These are phyloP conservation scores for Backusella macrospora DNA, from an alignment of 192 early-diverging fungal species.

Conservation along the genomic window DNA sequence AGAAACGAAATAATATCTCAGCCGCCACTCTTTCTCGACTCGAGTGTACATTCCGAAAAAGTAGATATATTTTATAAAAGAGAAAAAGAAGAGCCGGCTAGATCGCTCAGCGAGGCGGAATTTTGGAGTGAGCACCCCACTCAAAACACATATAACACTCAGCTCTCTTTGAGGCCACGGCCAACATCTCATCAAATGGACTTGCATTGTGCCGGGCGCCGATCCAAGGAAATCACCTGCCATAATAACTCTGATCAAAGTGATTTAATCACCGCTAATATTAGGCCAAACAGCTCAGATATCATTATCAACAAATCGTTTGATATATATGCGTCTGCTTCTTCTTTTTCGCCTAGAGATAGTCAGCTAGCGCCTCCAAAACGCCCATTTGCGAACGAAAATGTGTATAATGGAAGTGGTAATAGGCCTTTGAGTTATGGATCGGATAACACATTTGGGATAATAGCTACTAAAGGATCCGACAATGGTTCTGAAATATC, in stretches of 20 bases:
- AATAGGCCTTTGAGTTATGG: slow-evolving; percentile 12
- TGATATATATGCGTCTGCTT: not conserved
- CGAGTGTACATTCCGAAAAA: not conserved
- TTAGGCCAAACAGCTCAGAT: not conserved
- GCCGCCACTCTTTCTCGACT: not conserved
- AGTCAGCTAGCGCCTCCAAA: not conserved
- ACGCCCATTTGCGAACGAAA: slow-evolving; percentile 2
- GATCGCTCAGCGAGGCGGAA: not conserved
- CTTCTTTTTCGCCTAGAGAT: not conserved
- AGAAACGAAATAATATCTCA: not conserved
- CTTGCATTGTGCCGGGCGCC: not conserved
- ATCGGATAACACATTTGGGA: slow-evolving; percentile 17
- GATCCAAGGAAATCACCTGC: slow-evolving; percentile 12
- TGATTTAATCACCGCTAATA: not conserved
- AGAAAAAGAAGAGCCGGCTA: not conserved
- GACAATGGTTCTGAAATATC: slow-evolving; percentile 2
- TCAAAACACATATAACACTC: not conserved
- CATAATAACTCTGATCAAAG: not conserved
- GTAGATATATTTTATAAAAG: not conserved
- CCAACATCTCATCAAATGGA: not conserved
- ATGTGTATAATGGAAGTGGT: not conserved
- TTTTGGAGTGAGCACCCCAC: not conserved
- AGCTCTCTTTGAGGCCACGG: not conserved
- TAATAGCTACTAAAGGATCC: not conserved
- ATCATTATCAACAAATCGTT: not conserved